phyloP scores from a whole-genome alignment of 495 filamentous ascomycete species.

The Trichoderma orchidacearum region DNA sequence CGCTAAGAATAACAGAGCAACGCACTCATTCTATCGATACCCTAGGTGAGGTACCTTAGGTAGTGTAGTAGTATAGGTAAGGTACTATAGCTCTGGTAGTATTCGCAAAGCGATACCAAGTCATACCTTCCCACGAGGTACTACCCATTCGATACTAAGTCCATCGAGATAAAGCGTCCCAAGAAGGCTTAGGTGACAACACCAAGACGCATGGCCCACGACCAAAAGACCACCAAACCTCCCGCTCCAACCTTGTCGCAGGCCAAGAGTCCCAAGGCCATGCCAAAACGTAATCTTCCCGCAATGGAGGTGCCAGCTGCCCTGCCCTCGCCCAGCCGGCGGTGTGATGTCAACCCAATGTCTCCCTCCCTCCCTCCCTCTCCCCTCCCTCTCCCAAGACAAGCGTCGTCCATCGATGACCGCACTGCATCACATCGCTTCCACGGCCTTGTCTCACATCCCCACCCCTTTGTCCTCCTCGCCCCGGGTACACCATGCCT shows the following conservation, averaged over 20 bases:
- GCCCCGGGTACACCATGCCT: not conserved
- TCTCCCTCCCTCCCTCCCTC: not conserved
- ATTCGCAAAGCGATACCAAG: not conserved
- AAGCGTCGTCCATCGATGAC: not conserved
- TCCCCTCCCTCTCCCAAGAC: not conserved
- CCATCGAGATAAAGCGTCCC: not conserved
- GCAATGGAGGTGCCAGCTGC: too few species aligned
- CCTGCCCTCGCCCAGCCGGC: too few species aligned
- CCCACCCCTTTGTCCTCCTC: not conserved
- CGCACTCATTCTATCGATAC: too few species aligned
- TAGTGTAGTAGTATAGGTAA: too few species aligned
- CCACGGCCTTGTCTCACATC: not conserved
- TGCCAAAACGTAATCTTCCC: too few species aligned
- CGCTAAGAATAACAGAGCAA: too few species aligned
- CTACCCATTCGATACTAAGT: too few species aligned
- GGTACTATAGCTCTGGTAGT: not conserved
- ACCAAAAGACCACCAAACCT: not conserved
- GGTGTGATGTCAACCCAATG: conserved; percentile 1
- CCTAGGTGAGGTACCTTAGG: too few species aligned
- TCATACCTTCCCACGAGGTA: not conserved
- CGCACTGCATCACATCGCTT: not conserved
- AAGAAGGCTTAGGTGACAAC: not conserved
- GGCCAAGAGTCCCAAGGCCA: too few species aligned
- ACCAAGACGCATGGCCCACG: not conserved
- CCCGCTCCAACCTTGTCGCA: too few species aligned